These are phyloP conservation scores for Phaffia rhodozyma DNA, from an alignment of 1,284 basidiomycete species.

Conservation along the genomic window DNA sequence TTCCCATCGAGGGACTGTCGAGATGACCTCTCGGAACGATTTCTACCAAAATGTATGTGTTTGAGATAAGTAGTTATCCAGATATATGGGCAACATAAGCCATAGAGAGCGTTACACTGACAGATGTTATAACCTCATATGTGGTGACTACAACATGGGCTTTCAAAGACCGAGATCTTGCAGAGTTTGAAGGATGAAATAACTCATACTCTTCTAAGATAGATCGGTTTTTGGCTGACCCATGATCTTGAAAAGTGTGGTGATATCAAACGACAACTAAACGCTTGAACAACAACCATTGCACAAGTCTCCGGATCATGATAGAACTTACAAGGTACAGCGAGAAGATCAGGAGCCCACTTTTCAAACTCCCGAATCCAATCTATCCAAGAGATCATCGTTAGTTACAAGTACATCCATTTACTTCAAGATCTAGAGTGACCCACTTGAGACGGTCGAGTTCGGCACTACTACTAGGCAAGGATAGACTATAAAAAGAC, in stretches of 20 bases:
- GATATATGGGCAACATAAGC: too few relatives aligned
- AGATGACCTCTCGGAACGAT: slow-evolving; percentile 48
- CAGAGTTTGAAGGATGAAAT: too few relatives aligned
- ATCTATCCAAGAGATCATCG: slow-evolving; percentile 21
- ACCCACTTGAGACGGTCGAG: slow-evolving; percentile 73
- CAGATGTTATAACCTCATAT: too few relatives aligned
- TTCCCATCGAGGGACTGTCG: slow-evolving; percentile 77
- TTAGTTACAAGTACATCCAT: neutral
- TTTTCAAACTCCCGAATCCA: slow-evolving; percentile 68
- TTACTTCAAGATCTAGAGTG: neutral
- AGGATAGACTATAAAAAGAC: slow-evolving; percentile 46
- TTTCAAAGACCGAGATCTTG: too few relatives aligned
- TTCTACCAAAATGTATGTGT: neutral
- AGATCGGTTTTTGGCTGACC: too few relatives aligned
- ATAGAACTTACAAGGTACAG: slow-evolving; percentile 48
- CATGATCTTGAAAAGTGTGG: too few relatives aligned
- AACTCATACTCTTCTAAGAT: too few relatives aligned
- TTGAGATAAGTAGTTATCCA: too few relatives aligned
- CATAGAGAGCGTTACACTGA: too few relatives aligned
- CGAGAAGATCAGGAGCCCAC: slow-evolving; percentile 73
- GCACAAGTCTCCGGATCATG: neutral
- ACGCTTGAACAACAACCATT: neutral
- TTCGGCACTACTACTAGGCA: slow-evolving; percentile 87
- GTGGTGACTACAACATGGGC: too few relatives aligned
- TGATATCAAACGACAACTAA: neutral